phyloP scores from a whole-genome alignment of 768 basidiomycete genomes.

The Solioccasus polychromus region DNA sequence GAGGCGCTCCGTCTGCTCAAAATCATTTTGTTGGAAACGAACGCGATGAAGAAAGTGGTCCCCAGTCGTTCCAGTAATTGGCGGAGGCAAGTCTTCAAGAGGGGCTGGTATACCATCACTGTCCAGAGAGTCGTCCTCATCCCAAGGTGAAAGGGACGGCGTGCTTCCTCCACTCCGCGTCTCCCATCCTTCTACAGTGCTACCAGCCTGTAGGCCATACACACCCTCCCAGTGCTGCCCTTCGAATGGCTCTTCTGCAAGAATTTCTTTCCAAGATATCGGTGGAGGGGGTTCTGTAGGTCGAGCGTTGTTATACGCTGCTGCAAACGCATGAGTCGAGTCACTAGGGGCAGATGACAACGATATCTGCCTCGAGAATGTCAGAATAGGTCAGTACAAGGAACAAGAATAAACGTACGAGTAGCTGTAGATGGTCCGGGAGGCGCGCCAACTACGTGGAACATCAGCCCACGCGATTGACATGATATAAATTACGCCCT shows the following conservation, averaged over 20 bases:
- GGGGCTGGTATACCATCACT: conserved; percentile 15
- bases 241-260: conserved; percentile 80
- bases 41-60: conserved; percentile 2
- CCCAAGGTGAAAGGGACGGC: conserved; percentile 66
- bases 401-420: conserved; percentile 49
- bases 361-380: conserved; percentile 42
- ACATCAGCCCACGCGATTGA: conserved; percentile 2
- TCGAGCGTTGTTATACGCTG: conserved; percentile 44
- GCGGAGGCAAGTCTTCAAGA: conserved; percentile 14
- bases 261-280: conserved; percentile 76
- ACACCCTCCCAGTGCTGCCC: conserved; percentile 84
- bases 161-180: conserved; percentile 54
- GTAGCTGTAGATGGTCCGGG: conserved; percentile 70
- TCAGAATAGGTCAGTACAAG: not conserved
- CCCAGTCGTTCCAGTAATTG: not conserved
- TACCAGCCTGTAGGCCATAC: conserved; percentile 52
- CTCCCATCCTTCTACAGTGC: conserved; percentile 42
- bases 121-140: conserved; percentile 43
- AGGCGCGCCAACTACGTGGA: conserved; percentile 48
- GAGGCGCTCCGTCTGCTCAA: conserved; percentile 61
- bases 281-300: conserved; percentile 28
- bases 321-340: conserved; percentile 51
- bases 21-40: conserved; percentile 25
- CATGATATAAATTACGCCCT: not conserved
- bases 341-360: conserved; percentile 53